Evolutionary conservation across 441 rosid species (phyloP).

Genomic region (Euphorbia celastroides): DNA sequence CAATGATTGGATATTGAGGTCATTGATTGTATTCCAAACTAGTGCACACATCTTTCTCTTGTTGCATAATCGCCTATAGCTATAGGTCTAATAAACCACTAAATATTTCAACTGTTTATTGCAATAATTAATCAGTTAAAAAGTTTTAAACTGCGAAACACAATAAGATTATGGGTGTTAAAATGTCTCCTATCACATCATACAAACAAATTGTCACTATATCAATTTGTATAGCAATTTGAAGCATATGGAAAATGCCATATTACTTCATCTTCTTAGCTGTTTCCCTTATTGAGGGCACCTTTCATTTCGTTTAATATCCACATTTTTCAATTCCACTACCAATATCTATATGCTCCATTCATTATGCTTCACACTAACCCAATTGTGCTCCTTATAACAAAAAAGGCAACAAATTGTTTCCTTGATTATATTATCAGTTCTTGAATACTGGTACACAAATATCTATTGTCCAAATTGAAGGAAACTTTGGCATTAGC

Average conservation of each 20-base stretch:
- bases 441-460: not conserved
- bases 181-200: constrained; percentile 6
- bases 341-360: constrained; percentile 3
- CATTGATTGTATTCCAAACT: not conserved
- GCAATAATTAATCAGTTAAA: not conserved
- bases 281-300: constrained; percentile 14
- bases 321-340: constrained; percentile 12
- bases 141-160: constrained; percentile 4
- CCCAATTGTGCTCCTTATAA: not conserved
- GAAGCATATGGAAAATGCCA: constrained; percentile 15
- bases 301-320: not conserved
- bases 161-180: constrained; percentile 1
- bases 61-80: constrained; percentile 8
- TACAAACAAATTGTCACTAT: not conserved
- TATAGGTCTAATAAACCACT: not conserved
- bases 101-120: not conserved
- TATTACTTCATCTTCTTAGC: constrained; percentile 2
- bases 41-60: constrained; percentile 21
- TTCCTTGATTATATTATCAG: not conserved
- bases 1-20: constrained; percentile 16
- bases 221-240: not conserved
- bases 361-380: constrained; percentile 7
- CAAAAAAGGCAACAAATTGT: not conserved
- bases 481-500: too few species aligned
- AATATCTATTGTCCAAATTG: too few species aligned